Conservation (phyloP, 768 basidiomycete genomes). For the Amanita jacksonii region DNA sequence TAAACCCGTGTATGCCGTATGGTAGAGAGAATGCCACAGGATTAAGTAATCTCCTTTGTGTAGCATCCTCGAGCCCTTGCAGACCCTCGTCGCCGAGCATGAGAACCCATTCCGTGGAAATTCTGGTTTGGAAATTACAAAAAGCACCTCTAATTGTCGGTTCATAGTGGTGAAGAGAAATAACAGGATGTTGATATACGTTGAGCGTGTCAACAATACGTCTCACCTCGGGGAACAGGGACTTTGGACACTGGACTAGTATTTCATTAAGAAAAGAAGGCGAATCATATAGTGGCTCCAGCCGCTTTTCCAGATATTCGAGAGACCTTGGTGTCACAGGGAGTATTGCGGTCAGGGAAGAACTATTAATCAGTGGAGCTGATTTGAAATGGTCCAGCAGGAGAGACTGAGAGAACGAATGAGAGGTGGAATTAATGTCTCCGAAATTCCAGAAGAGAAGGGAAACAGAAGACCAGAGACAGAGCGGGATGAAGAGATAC, state of each 20-base stretch:
- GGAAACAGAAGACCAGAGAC: conserved; percentile 5
- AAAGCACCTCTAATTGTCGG: conserved; percentile 22
- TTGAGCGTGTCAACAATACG: background rate
- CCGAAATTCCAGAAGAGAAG: background rate
- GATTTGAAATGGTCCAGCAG: background rate
- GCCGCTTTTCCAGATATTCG: conserved; percentile 20
- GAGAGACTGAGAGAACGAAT: no score
- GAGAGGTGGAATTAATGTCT: background rate
- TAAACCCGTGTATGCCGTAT: conserved; percentile 5
- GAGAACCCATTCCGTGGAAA: conserved; percentile 41
- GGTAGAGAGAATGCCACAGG: conserved; percentile 28
- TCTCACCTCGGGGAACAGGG: conserved; percentile 20
- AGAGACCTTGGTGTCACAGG: conserved; percentile 33
- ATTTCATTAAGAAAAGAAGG: conserved; percentile 32
- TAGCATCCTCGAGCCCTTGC: conserved; percentile 19
- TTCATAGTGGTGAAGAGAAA: conserved; percentile 18
- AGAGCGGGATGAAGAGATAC: conserved; percentile 1
- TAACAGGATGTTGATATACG: conserved; percentile 18
- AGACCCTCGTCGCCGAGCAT: conserved; percentile 42
- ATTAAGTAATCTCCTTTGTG: conserved; percentile 30
- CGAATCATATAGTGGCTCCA: conserved; percentile 29
- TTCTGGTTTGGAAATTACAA: conserved; percentile 22
- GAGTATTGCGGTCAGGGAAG: conserved; percentile 38
- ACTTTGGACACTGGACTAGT: conserved; percentile 35
- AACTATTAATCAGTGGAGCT: conserved; percentile 11